Base-by-base conservation (phyloP, 305 asterid genomes). In the Stenogyne calaminthoides region DNA sequence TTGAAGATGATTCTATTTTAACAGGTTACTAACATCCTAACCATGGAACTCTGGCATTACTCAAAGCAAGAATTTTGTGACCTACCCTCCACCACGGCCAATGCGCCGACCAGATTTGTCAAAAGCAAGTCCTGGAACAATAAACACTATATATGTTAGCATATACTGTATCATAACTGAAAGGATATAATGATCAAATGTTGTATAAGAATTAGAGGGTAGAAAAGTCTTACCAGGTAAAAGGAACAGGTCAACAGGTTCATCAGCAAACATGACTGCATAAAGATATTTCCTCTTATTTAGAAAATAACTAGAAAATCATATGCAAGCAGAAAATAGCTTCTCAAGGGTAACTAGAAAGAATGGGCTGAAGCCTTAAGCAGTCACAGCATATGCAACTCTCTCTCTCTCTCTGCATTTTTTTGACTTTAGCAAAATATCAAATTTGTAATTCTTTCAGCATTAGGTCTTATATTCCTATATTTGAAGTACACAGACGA, bases 21-120 rank as follows among this genome's bases (percentile, higher is more conserved):
- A 76, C 6, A 16, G 59, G 47, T 64, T 8, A 4, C 39, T n/a
- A 44, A 60, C 55, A n/a, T 66, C 46, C 7, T 44, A 52, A n/a
- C 52, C 9, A 7, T 61, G 55, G 51, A 67, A 77, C 29, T 29
- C 49, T 14, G n/a, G 36, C 10, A 66, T n/a, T 3, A 71, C 19
- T 37, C 32, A 42, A 73, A 64, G 59, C 56, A 46, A 77, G 81
- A 69, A 63, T 74, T 4, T 4, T 5, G 27, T 14, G 64, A 80
- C 96, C 32, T 87, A 94, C 99, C 99, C 99, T 78, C 99, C 99
- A 73, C 99, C 98, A 32, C 98, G 97, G 70, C 99, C 97, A 81
- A 95, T 78, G 32, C 99, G 97, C 78, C 95, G 84, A 56, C 99
- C 98, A 61, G 90, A 76, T 87, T 82, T 92, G 75, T 95, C 99